phyloP scores from a whole-genome alignment of 768 basidiomycete genomes.

The Austroboletus eburneus region DNA sequence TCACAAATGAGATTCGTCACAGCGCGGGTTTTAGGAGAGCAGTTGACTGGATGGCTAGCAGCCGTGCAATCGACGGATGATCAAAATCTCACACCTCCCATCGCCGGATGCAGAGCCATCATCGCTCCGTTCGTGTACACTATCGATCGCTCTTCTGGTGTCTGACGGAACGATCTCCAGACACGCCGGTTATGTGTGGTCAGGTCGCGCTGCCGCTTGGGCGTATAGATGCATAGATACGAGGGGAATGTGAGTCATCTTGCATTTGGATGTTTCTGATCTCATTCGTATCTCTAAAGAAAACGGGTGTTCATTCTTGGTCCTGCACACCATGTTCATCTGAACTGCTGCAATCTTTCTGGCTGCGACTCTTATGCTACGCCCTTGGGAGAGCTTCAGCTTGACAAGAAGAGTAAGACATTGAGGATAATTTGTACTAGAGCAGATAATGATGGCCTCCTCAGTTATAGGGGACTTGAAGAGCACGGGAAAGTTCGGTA shows the following conservation, averaged over 20 bases:
- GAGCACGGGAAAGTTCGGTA: slow-evolving; percentile 47
- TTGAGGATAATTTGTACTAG: neutral
- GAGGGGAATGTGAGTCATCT: slow-evolving; percentile 61
- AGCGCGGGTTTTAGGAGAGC: slow-evolving; percentile 55
- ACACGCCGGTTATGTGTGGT: slow-evolving; percentile 95
- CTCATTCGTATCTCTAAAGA: slow-evolving; percentile 38
- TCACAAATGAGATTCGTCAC: slow-evolving; percentile 12
- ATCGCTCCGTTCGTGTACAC: slow-evolving; percentile 79
- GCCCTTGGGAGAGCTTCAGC: slow-evolving; percentile 74
- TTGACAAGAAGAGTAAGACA: slow-evolving; percentile 74
- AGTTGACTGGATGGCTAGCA: slow-evolving; percentile 63
- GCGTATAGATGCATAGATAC: slow-evolving; percentile 89
- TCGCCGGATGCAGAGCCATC: slow-evolving; percentile 75
- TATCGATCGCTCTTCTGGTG: neutral
- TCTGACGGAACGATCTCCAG: slow-evolving; percentile 38
- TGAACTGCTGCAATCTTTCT: slow-evolving; percentile 84
- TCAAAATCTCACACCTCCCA: slow-evolving; percentile 57
- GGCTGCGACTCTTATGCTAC: slow-evolving; percentile 76
- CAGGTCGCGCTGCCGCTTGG: slow-evolving; percentile 92
- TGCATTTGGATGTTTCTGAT: neutral
- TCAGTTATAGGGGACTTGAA: slow-evolving; percentile 16
- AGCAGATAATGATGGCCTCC: slow-evolving; percentile 5
- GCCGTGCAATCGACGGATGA: slow-evolving; percentile 47
- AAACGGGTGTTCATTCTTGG: slow-evolving; percentile 93
- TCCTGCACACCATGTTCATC: slow-evolving; percentile 89